Base-by-base conservation (phyloP, 2,329 filamentous ascomycete species). In the Ceratocystiopsis sp. region DNA sequence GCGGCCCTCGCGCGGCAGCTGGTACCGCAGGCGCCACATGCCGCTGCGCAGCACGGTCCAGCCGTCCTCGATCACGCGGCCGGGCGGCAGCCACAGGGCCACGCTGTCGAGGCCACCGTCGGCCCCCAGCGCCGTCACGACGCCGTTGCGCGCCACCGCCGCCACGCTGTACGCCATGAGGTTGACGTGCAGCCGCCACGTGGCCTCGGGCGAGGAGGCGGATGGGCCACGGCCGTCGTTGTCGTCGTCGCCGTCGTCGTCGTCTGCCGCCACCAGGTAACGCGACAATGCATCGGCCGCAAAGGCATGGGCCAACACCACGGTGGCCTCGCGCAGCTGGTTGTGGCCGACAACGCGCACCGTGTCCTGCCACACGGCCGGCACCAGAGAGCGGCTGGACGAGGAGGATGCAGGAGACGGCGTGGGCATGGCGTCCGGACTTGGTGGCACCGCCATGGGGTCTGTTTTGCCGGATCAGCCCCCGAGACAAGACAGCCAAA, bases 71-170 rank as follows among this genome's bases (percentile, higher is more conserved):
- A 80, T 76, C 58, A 80, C 73, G 56, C 75, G 68, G 43, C 78
- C 80, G 1, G 82, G 84, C 15, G 79, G 79, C 66, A 86, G 75
- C 83, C 84, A 91, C 42, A 91, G 66, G 45, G 81, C 82, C 43
- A 91, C 78, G 49, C 75, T 79, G 51, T 84, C 83, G 55, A 81
- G 84, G 25, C 19, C 19, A 7, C 19, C 19, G 19, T 86, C 74
- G 7, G 76, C 71, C 16, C 84, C 84, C 48, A 83, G 75, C 44
- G 79, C 76, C 38, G 81, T 79, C 43, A 83, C 83, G 46, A 84
- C 60, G 44, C 84, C 84, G 52, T 78, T 78, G 54, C 81, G 69
- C 59, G 75, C 77, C 57, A 86, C 82, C 47, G 81, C 77, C 45
- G 83, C 81, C 41, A 78, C 78, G 52, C 84, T 71, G 60, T 85